Percentiles rank a stretch among this genome's conserved stretches.
These are phyloP conservation scores for Globisporangium nunn DNA, from an alignment of 352 stramenopile species.

Conservation along the genomic window DNA sequence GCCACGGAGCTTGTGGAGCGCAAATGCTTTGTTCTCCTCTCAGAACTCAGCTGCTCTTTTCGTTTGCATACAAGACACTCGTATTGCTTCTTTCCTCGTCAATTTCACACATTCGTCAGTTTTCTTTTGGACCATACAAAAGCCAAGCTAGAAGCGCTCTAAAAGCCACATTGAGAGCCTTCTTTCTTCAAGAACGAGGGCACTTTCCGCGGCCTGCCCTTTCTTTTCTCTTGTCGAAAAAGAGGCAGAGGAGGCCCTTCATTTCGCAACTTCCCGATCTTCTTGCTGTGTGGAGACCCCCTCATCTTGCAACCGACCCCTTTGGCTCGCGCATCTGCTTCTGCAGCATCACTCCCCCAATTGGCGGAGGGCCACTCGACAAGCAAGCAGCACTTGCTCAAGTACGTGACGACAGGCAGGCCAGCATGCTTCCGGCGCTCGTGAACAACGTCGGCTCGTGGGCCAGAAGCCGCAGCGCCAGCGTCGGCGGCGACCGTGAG, in stretches of 20 bases:
- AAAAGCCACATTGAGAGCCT: background rate
- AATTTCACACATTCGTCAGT: background rate
- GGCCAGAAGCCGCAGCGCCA: slow-evolving; percentile 1
- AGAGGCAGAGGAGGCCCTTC: background rate
- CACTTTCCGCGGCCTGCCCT: background rate
- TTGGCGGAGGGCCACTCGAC: background rate
- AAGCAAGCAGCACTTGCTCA: slow-evolving; percentile 1
- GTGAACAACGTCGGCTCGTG: slow-evolving; percentile 10
- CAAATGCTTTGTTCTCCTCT: too few species aligned
- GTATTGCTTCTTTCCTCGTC: background rate
- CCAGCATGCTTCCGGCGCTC: slow-evolving; percentile 15
- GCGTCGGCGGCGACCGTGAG: slow-evolving; percentile 2
- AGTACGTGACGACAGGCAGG: background rate
- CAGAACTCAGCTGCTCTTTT: too few species aligned
- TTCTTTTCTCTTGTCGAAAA: background rate
- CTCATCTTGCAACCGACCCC: background rate
- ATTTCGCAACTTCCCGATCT: background rate
- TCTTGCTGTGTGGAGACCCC: background rate
- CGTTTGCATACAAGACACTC: too few species aligned
- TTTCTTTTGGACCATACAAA: background rate
- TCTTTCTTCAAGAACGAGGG: background rate
- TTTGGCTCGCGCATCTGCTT: background rate
- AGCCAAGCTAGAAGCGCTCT: background rate
- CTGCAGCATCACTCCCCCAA: background rate
- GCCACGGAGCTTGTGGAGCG: too few species aligned